Percentiles rank a stretch among this genome's conserved stretches.
Conservation (phyloP, 2,329 filamentous ascomycete genomes). For the Cladosporium austrohemisphaericum region DNA sequence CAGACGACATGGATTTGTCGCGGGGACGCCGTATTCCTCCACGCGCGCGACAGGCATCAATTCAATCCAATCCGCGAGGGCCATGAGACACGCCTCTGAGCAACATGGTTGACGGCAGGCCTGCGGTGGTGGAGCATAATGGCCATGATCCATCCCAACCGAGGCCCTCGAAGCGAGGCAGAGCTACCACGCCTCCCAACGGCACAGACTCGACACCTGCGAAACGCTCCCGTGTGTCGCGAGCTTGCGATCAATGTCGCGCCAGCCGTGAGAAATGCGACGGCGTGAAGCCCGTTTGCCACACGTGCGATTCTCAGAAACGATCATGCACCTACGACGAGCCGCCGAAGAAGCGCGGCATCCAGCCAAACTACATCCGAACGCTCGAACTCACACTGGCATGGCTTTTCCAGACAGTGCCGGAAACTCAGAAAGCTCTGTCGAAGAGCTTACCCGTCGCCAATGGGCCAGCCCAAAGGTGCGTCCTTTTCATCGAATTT, state of each 20-base stretch:
- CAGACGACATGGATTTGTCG: constrained; percentile 9
- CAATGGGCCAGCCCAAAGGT: constrained; percentile 38
- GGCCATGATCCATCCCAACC: constrained; percentile 6
- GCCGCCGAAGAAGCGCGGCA: constrained; percentile 70
- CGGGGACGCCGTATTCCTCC: constrained; percentile 1
- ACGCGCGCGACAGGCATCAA: constrained; percentile 14
- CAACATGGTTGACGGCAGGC: constrained; percentile 15
- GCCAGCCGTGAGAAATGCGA: constrained; percentile 65
- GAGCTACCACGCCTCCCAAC: constrained; percentile 13
- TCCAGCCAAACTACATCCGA: constrained; percentile 76
- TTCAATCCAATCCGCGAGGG: constrained; percentile 19
- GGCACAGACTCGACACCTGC: constrained; percentile 30
- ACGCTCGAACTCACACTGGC: constrained; percentile 67
- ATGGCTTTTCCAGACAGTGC: constrained; percentile 61
- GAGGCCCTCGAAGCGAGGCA: constrained; percentile 6
- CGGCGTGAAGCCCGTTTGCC: constrained; percentile 59
- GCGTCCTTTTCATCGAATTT: not conserved
- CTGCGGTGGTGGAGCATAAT: constrained; percentile 7
- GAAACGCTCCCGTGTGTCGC: constrained; percentile 49
- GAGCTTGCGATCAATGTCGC: constrained; percentile 39
- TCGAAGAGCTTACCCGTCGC: constrained; percentile 51
- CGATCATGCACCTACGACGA: constrained; percentile 68
- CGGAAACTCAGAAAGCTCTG: constrained; percentile 57
- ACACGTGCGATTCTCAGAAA: constrained; percentile 61
- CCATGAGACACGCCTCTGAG: constrained; percentile 7